Percentiles rank a stretch among this genome's conserved stretches.
Conservation (phyloP, 192 early-diverging fungal genomes). For the Coemansia sp. region DNA sequence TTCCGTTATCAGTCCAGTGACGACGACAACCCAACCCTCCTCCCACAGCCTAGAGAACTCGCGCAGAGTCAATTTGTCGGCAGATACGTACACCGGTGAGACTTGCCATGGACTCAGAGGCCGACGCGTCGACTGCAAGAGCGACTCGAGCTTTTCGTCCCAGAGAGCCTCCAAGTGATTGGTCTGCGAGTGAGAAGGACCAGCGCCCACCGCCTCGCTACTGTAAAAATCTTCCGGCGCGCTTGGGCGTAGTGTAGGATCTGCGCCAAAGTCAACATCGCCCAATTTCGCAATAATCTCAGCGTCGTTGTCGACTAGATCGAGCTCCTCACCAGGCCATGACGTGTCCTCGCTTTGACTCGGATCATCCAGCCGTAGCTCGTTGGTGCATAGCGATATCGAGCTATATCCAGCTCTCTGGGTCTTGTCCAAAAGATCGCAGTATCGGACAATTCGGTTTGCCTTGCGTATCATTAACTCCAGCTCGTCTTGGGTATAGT, state of each 20-base stretch:
- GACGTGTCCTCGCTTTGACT: constrained; percentile 17
- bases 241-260: constrained; percentile 12
- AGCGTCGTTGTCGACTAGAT: constrained; percentile 31
- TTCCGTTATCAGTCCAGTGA: constrained; percentile 22
- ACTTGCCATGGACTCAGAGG: constrained; percentile 20
- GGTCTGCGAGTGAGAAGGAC: constrained; percentile 28
- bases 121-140: not conserved
- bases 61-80: constrained; percentile 24
- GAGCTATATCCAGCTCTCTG: constrained; percentile 38
- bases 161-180: constrained; percentile 28
- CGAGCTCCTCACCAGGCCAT: constrained; percentile 29
- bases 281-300: constrained; percentile 36
- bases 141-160: constrained; percentile 14
- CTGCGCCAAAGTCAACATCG: constrained; percentile 31
- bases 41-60: constrained; percentile 42
- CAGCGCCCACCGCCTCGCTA: constrained; percentile 10
- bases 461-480: constrained; percentile 47
- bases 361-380: constrained; percentile 11
- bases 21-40: constrained; percentile 36
- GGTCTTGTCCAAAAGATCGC: constrained; percentile 32
- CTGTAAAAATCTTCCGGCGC: not conserved
- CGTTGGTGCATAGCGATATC: constrained; percentile 44
- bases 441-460: constrained; percentile 39
- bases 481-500: constrained; percentile 36
- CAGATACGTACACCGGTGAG: constrained; percentile 23